Evolutionary conservation across 2,329 filamentous ascomycete genomes (phyloP).

Genomic region (Emergomyces orientalis): DNA sequence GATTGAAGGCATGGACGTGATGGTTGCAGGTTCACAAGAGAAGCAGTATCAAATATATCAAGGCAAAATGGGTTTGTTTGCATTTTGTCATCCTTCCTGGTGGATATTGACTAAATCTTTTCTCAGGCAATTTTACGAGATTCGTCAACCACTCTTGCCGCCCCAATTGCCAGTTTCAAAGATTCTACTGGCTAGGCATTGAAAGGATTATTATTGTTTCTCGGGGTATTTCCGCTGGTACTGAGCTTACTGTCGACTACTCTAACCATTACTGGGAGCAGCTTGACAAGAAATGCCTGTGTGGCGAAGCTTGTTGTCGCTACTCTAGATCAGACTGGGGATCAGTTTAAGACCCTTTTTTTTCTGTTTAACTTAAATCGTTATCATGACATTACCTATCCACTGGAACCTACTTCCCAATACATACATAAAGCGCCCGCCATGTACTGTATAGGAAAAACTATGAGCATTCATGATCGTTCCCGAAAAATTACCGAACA

Average conservation of each 20-base stretch:
- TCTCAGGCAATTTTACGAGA: constrained; percentile 44
- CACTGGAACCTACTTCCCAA: background rate
- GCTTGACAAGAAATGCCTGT: constrained; percentile 47
- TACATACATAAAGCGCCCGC: background rate
- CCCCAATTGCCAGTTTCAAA: constrained; percentile 49
- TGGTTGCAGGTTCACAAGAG: constrained; percentile 38
- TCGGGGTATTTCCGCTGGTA: constrained; percentile 45
- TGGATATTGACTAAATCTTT: background rate
- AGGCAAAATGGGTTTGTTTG: constrained; percentile 31
- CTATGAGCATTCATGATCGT: background rate
- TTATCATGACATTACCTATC: background rate
- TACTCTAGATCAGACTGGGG: constrained; percentile 11
- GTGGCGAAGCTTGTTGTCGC: constrained; percentile 44
- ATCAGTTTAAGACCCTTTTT: background rate
- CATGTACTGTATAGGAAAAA: background rate
- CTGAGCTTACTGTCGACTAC: constrained; percentile 51
- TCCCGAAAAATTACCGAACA: background rate
- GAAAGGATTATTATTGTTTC: constrained; percentile 49
- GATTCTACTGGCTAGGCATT: constrained; percentile 48
- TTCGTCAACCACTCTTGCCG: constrained; percentile 53
- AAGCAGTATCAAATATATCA: constrained; percentile 50
- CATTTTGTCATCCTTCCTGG: background rate
- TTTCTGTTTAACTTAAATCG: background rate
- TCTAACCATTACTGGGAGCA: constrained; percentile 50
- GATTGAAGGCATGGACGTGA: constrained; percentile 46